Evolutionary conservation across 805 yeast genomes (phyloP), one percentile per base, ranked within the genome.

Genomic region (Pichia gijzeniarum): DNA sequence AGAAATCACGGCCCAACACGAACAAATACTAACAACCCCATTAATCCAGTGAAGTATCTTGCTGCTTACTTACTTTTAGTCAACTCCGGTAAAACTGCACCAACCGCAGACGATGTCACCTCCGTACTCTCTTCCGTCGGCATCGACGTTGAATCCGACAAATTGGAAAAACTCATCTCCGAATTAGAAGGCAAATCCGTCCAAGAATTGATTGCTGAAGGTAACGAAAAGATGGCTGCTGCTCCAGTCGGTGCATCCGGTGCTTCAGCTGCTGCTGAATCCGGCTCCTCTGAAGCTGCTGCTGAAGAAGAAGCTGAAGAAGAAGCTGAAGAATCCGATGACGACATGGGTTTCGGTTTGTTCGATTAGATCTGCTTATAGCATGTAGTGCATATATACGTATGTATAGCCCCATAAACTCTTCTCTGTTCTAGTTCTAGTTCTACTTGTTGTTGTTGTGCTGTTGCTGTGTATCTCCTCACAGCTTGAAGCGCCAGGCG

Each of bases 41-140:
- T 22, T 46, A 4, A 38, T 42, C 42, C 50, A 74, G 79, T 85
- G 93, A 85, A 84, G 76, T 85, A 85, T 82, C 77, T 85, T 76
- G 95, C 95, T 75, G 91, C 95, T 75, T 85, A 85, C 79, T 82
- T 85, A 73, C 80, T 85, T 74, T 82, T 85, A 71, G 83, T 74
- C 66, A 85, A 85, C 74, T 88, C 90, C 73, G 93, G 91, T 74
- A 83, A 81, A 76, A 70, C 85, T 65, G 56, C 85, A 62, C 93
- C 95, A 72, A 71, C 90, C 55, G 85, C 85, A 60, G 74, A 82
- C 57, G 88, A 83, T 72, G 76, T 85, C 73, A 71, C 83, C 69
- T 55, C 80, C 54, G 77, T 84, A 59, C 73, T 85, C 64, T 79
- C 79, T 65, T 66, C 91, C 49, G 87, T 83, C 55, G 89, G 89